A percentile compares a stretch with the other conserved stretches of the same genome.
These are phyloP conservation scores for Chlorella sp. DNA, from an alignment of 139 green algal species.

Conservation along the genomic window DNA sequence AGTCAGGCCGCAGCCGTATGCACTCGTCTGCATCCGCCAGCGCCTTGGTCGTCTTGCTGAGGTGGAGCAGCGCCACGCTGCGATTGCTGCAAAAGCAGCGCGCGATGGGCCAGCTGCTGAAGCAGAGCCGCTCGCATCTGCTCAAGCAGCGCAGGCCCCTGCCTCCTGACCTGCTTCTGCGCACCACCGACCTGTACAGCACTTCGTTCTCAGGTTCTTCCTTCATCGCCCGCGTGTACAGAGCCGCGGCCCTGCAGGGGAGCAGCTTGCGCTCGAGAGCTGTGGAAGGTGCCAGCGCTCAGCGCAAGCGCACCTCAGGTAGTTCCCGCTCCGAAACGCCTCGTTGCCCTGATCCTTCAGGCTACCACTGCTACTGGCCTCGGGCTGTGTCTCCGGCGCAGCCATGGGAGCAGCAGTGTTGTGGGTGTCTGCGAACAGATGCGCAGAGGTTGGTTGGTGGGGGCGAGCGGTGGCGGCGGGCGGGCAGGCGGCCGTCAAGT, in stretches of 20 bases:
- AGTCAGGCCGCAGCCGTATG: conserved; percentile 79
- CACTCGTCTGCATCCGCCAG: conserved; percentile 82
- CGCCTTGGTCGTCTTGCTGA: conserved; percentile 91
- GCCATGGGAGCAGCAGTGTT: no score
- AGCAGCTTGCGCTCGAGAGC: no score
- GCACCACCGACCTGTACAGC: conserved; percentile 72
- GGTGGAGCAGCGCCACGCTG: conserved; percentile 81
- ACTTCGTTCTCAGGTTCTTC: conserved; percentile 69
- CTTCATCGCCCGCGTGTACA: conserved; percentile 91
- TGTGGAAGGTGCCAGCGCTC: no score
- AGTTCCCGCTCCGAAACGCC: conserved; percentile 73
- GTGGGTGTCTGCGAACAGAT: no score
- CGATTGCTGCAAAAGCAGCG: conserved; percentile 76
- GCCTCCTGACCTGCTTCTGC: background rate
- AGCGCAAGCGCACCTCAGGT: no score
- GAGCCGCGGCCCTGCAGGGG: conserved; percentile 80
- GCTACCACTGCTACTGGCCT: no score
- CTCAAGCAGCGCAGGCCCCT: background rate
- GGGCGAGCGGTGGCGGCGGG: no score
- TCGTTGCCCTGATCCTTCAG: conserved; percentile 85
- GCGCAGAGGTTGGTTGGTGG: no score
- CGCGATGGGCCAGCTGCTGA: background rate
- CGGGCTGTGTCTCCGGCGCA: no score
- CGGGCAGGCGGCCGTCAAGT: no score
- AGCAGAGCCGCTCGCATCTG: no score